Percentiles rank a stretch among this genome's conserved stretches.
Evolutionary conservation across 2,329 filamentous ascomycete species (phyloP).

Genomic region (Hansfordia pulvinata): DNA sequence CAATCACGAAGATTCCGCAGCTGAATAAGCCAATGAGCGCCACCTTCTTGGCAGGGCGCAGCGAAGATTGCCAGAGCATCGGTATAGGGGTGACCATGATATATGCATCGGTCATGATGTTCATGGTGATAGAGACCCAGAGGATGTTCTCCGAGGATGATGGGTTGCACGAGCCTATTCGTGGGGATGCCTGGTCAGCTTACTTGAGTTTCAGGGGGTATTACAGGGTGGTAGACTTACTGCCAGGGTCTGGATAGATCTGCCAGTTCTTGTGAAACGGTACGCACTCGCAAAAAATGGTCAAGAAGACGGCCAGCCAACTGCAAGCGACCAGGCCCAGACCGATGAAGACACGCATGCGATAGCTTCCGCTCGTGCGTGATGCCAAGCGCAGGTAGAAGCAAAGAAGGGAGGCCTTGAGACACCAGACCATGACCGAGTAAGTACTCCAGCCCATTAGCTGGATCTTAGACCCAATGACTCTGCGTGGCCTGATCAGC

Average conservation of each 20-base stretch:
- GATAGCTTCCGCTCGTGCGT: constrained; percentile 22
- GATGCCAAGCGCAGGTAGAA: constrained; percentile 38
- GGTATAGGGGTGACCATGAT: constrained; percentile 5
- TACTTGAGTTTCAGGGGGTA: neutral
- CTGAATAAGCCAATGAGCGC: constrained; percentile 22
- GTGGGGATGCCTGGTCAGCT: neutral
- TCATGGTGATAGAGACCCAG: constrained; percentile 2
- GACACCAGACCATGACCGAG: constrained; percentile 32
- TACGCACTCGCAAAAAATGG: constrained; percentile 3
- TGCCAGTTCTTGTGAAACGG: constrained; percentile 7
- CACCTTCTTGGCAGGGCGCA: constrained; percentile 21
- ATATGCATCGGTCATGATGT: constrained; percentile 5
- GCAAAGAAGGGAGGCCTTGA: constrained; percentile 38
- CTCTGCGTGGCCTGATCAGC: constrained; percentile 12
- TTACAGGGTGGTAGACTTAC: constrained; percentile 2
- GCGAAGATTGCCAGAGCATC: constrained; percentile 6
- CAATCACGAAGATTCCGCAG: constrained; percentile 24
- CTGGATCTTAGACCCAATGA: constrained; percentile 37
- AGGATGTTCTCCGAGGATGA: constrained; percentile 3
- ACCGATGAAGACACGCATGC: constrained; percentile 28
- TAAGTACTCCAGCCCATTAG: constrained; percentile 41
- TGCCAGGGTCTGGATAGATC: constrained; percentile 6
- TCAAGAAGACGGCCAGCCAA: constrained; percentile 4
- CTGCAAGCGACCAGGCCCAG: constrained; percentile 28
- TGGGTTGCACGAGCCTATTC: no score